These are phyloP conservation scores for Aspergillus sp. DNA, from an alignment of 2,329 filamentous ascomycete genomes.

Conservation along the genomic window DNA sequence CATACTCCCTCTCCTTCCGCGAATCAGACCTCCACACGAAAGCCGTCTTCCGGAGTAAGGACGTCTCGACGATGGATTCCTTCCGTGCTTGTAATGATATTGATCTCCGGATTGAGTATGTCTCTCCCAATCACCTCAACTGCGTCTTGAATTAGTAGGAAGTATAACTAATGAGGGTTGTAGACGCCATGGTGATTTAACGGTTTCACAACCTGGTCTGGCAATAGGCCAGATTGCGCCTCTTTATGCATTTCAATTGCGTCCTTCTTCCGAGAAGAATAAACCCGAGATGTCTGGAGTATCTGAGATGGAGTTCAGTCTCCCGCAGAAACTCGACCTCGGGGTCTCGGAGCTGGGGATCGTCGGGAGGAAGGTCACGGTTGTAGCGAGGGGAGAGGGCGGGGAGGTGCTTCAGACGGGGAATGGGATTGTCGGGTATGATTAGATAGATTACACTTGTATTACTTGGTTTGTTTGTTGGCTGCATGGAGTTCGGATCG, in stretches of 20 bases:
- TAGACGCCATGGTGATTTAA: slow-evolving; percentile 32
- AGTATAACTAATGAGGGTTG: too few species aligned
- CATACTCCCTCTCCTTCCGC: slow-evolving; percentile 33
- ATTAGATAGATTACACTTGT: slow-evolving; percentile 16
- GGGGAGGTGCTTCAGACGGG: slow-evolving; percentile 24
- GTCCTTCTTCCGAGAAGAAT: background rate
- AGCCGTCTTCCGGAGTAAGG: slow-evolving; percentile 30
- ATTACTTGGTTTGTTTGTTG: background rate
- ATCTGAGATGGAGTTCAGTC: slow-evolving; percentile 25
- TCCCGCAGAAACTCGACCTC: slow-evolving; percentile 33
- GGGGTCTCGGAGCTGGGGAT: slow-evolving; percentile 36
- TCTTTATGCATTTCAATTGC: slow-evolving; percentile 29
- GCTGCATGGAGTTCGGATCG: background rate
- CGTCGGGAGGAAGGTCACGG: slow-evolving; percentile 33
- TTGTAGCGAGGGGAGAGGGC: slow-evolving; percentile 23
- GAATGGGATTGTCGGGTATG: slow-evolving; percentile 36
- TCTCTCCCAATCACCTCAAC: too few species aligned
- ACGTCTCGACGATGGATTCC: slow-evolving; percentile 20
- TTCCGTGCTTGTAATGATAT: slow-evolving; percentile 23
- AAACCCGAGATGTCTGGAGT: too few species aligned
- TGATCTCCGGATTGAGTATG: slow-evolving; percentile 35
- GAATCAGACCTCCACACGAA: slow-evolving; percentile 18
- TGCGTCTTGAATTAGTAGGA: too few species aligned
- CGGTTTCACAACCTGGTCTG: background rate
- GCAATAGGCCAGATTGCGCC: background rate